Base-by-base conservation (phyloP, 139 green algal genomes). In the Astrephomene gubernaculifera region DNA sequence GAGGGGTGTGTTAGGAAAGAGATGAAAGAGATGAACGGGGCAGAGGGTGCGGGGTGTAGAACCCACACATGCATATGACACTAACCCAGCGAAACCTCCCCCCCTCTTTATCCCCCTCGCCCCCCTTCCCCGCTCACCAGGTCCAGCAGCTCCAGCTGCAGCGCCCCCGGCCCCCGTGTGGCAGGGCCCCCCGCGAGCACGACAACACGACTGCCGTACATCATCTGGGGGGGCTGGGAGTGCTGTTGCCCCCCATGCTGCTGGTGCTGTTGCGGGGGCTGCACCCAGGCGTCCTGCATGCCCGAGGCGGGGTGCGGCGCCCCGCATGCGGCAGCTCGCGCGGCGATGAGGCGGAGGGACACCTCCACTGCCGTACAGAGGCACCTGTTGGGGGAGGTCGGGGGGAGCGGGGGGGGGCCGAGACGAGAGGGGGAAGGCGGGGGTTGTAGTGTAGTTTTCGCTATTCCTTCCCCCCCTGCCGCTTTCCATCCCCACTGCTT, bases 91-190 rank as follows among this genome's bases (percentile, higher is more conserved):
- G n/a, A n/a, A n/a, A n/a, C n/a, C n/a, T n/a, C n/a, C 3, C 10
- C 33, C 65, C 36, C 65, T 33, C 64, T 27, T 29, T 9, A 17
- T 24, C 35, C 64, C 33, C 64, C 6, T 27, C 65, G n/a, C 65
- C 65, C 12, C 19, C 22, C 24, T 2, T 22, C 68, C 22, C 54
- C 25, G 17, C 74, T 9, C 79, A 85, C 79, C 79, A 53, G 33
- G 31, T 85, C 79, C 31, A 85, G 31, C 31, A 85, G 79, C 44
- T 85, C 63, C 79, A 85, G 63, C 29, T 63, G 79, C 63, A 85
- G 36, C 5, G 63, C 79, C 1, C 61, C 79, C 44, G 63, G 63
- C 33, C 79, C 79, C 5, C 64, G 79, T 2, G 79, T 85, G 60
- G 64, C 25, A 2, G 79, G 79, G 2, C 79, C 79, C 4, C 44